Percentiles rank a stretch among this genome's conserved stretches.
Conservation (phyloP, 2,329 filamentous ascomycete species). For the Aspergillus fischeri region DNA sequence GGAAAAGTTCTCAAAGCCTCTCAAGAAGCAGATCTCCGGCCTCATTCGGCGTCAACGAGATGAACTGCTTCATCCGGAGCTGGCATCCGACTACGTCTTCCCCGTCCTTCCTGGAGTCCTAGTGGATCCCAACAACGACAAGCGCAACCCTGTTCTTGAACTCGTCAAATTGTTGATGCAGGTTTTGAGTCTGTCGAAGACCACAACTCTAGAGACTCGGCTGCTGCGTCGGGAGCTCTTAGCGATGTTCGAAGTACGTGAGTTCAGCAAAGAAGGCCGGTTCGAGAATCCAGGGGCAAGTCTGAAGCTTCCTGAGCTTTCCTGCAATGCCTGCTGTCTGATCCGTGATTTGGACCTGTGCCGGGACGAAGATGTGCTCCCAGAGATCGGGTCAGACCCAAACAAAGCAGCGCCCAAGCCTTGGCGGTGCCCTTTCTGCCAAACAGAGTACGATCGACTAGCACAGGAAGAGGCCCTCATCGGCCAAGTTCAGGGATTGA, state of each 20-base stretch:
- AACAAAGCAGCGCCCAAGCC: conserved; percentile 38
- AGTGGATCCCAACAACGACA: conserved; percentile 51
- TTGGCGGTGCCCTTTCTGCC: conserved; percentile 77
- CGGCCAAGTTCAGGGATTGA: conserved; percentile 66
- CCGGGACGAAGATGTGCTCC: conserved; percentile 76
- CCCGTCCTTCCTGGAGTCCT: conserved; percentile 61
- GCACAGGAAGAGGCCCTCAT: conserved; percentile 80
- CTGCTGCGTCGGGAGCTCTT: conserved; percentile 85
- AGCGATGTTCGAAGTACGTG: conserved; percentile 84
- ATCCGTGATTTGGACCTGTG: conserved; percentile 87
- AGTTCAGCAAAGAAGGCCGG: conserved; percentile 83
- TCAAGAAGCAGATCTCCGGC: conserved; percentile 80
- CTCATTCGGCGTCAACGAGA: conserved; percentile 83
- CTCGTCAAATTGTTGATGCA: conserved; percentile 92
- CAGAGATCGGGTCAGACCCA: conserved; percentile 39
- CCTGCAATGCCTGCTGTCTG: conserved; percentile 87
- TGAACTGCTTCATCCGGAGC: conserved; percentile 82
- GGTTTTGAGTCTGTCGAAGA: conserved; percentile 83
- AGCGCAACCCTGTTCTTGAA: conserved; percentile 74
- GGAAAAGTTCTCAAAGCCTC: conserved; percentile 78
- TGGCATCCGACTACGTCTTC: conserved; percentile 82
- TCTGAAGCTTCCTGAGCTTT: conserved; percentile 69
- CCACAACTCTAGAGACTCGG: conserved; percentile 81
- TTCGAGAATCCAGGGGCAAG: conserved; percentile 81
- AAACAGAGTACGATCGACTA: conserved; percentile 70